Conservation (phyloP, 805 yeast species). For the Spathaspora girioi region DNA sequence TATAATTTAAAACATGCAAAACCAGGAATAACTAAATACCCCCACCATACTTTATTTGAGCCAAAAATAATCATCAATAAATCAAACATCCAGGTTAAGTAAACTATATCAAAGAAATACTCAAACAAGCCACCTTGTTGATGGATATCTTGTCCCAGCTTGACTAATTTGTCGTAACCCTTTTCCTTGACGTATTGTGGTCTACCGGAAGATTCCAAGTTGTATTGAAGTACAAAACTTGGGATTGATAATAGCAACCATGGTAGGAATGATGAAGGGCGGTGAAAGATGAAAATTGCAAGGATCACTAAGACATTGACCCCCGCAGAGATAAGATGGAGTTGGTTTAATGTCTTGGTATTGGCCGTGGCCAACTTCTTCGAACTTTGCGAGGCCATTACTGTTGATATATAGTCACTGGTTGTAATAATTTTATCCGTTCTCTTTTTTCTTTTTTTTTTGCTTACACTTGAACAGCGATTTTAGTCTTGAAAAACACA, state of each 20-base stretch:
- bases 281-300: constrained; percentile 30
- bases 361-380: constrained; percentile 50
- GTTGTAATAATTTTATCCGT: not conserved
- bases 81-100: constrained; percentile 59
- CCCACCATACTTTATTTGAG: constrained; percentile 56
- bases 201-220: constrained; percentile 57
- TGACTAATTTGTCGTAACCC: constrained; percentile 31
- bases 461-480: not conserved
- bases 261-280: constrained; percentile 46
- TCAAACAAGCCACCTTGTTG: constrained; percentile 62
- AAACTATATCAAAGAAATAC: constrained; percentile 67
- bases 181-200: constrained; percentile 46
- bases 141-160: constrained; percentile 58
- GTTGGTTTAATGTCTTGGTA: constrained; percentile 32
- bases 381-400: constrained; percentile 56
- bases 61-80: constrained; percentile 53
- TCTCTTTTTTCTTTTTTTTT: not conserved
- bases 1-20: constrained; percentile 47
- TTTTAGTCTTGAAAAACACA: not conserved
- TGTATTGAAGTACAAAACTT: constrained; percentile 42
- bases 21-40: constrained; percentile 49
- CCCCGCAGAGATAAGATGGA: constrained; percentile 28
- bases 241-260: constrained; percentile 34
- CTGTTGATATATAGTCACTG: too few species aligned
- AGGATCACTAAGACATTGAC: constrained; percentile 41